Evolutionary conservation across 2,329 filamentous ascomycete species (phyloP).

Genomic region (Hypoxylon sp.): DNA sequence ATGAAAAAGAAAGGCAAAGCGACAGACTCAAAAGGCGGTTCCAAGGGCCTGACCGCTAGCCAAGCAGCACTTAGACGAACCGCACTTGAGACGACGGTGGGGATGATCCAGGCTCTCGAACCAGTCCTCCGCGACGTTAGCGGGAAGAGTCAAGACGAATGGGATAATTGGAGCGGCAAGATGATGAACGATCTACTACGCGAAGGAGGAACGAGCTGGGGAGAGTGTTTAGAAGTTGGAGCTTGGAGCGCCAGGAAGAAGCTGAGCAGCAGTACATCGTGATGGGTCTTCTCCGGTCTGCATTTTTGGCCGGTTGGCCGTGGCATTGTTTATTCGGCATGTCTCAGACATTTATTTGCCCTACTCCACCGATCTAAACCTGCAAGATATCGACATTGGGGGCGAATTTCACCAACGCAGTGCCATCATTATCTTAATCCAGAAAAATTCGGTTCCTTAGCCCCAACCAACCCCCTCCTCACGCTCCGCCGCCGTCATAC

Average conservation of each 20-base stretch:
- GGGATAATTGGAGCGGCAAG: constrained; percentile 89
- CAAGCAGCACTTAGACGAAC: constrained; percentile 83
- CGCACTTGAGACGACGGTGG: constrained; percentile 84
- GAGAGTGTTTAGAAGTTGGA: constrained; percentile 88
- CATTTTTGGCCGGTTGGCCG: constrained; percentile 25
- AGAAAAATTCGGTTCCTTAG: constrained; percentile 5
- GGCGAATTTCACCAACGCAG: constrained; percentile 18
- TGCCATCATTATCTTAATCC: constrained; percentile 12
- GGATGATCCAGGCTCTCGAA: constrained; percentile 88
- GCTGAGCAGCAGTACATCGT: constrained; percentile 45
- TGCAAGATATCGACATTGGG: constrained; percentile 28
- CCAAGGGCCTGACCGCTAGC: constrained; percentile 72
- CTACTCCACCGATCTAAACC: constrained; percentile 30
- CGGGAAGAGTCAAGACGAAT: constrained; percentile 91
- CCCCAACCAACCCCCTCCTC: constrained; percentile 26
- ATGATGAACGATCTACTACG: constrained; percentile 89
- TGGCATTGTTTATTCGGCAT: constrained; percentile 34
- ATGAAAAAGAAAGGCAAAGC: constrained; percentile 64
- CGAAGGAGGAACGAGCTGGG: constrained; percentile 82
- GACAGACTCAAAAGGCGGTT: constrained; percentile 52
- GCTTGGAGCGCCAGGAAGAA: constrained; percentile 91
- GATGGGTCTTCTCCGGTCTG: constrained; percentile 28
- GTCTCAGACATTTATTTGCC: constrained; percentile 31
- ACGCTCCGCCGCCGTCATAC: constrained; percentile 72
- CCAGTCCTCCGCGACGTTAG: constrained; percentile 85